A percentile compares a stretch with the other conserved stretches of the same genome.
Conservation (phyloP, 2,329 filamentous ascomycete genomes). For the Aureobasidium subglaciale region DNA sequence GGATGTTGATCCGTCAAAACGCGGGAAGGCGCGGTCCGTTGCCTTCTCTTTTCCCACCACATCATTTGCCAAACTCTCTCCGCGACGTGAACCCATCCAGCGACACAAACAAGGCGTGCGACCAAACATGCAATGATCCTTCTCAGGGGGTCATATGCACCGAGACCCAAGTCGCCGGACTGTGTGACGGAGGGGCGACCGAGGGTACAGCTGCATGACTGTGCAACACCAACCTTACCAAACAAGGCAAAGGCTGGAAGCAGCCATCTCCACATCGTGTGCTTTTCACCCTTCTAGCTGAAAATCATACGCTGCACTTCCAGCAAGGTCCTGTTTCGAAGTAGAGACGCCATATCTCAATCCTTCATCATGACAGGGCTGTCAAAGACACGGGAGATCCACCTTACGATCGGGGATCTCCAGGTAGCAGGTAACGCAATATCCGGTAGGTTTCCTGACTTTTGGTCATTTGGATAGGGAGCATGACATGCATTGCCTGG, state of each 20-base stretch:
- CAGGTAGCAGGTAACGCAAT: constrained; percentile 3
- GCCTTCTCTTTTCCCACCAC: neutral
- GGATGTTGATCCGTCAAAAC: neutral
- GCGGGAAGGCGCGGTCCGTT: constrained; percentile 11
- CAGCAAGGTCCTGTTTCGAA: constrained; percentile 4
- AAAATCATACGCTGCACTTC: neutral
- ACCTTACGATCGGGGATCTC: neutral
- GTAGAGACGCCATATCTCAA: neutral
- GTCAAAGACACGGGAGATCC: constrained; percentile 2
- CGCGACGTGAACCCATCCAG: neutral
- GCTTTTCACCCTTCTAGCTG: neutral
- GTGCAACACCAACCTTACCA: constrained; percentile 10
- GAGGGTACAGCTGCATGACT: constrained; percentile 3
- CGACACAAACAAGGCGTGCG: neutral
- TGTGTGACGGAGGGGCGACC: constrained; percentile 9
- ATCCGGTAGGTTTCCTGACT: neutral
- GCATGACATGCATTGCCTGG: constrained; percentile 5
- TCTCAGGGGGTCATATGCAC: constrained; percentile 5
- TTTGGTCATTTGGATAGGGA: neutral
- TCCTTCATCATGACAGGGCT: neutral
- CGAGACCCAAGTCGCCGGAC: constrained; percentile 3
- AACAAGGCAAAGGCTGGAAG: neutral
- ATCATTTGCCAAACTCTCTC: neutral
- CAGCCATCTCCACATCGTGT: constrained; percentile 10
- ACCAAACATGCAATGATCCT: constrained; percentile 6